Conservation (phyloP, 306 rosid genomes). For the Glycyrrhiza uralensis region DNA sequence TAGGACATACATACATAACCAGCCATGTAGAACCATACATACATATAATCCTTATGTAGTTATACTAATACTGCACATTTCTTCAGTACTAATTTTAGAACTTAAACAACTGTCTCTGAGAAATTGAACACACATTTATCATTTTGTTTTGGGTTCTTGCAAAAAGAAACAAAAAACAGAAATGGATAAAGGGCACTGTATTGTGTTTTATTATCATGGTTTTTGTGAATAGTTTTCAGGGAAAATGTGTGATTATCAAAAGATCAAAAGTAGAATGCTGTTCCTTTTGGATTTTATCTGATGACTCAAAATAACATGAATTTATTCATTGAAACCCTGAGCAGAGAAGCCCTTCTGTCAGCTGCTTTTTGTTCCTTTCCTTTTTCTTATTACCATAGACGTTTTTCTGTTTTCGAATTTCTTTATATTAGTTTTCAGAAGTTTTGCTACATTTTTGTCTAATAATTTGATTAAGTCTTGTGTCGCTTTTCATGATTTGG, state of each 20-base stretch:
- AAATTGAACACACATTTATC: background rate
- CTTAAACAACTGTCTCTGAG: background rate
- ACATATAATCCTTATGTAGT: too few species aligned
- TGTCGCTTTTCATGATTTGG: background rate
- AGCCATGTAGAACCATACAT: too few species aligned
- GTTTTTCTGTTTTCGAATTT: background rate
- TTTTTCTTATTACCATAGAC: background rate
- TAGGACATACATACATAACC: too few species aligned
- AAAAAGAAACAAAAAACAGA: background rate
- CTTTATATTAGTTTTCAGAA: background rate
- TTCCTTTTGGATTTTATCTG: background rate
- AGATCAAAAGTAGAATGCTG: background rate
- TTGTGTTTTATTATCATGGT: background rate
- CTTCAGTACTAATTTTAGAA: background rate
- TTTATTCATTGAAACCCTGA: background rate
- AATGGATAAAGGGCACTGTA: background rate
- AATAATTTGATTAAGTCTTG: background rate
- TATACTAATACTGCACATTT: too few species aligned
- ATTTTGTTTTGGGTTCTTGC: conserved; percentile 4
- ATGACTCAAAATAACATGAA: background rate
- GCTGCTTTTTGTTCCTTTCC: background rate
- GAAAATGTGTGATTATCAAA: background rate
- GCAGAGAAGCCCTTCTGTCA: background rate
- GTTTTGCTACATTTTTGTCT: background rate
- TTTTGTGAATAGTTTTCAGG: background rate